Evolutionary conservation across 2,329 filamentous ascomycete species (phyloP), one percentile per base, ranked within the genome.

Genomic region (Stromatinia cepivora): DNA sequence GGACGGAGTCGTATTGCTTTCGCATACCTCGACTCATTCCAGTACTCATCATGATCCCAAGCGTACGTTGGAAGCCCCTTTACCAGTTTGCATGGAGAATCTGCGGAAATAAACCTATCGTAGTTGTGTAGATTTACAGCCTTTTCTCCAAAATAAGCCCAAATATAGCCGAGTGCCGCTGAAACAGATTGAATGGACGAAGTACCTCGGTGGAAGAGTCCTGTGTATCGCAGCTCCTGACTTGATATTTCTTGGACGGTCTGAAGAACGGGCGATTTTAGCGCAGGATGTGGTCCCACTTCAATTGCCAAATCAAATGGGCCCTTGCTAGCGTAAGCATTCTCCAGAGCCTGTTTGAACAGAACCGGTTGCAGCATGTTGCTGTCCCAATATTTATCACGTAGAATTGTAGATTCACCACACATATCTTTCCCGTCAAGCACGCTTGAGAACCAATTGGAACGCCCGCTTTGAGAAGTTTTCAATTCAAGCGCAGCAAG

Each of bases 331-430:
- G 62, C 45, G n/a, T 66, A 45, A 22, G 73, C 69, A 46, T 6
- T 17, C 31, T 66, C 59, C 5, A 85, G 70, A 0, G 82, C 83
- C 7, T 76, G 73, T 11, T 78, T 73, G 70, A 83, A 85, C 4
- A 80, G 76, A 20, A 86, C 84, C 0, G 80, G 69, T 1, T 73
- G 72, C 0, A 75, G 68, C 73, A 86, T 75, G 66, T 86, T 86
- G 3, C 77, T 73, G 4, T 53, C 64, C 75, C 75, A 76, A 42
- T 76, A 76, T 11, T 22, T 25, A 8, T 62, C 71, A 1, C 52
- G 54, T 7, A 75, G 64, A 31, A 63, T 62, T 48, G 70, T 28
- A 53, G 7, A 2, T 34, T 42, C 8, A 17, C 31, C 42, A n/a
- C n/a, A n/a, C 63, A 42, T 45, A 31, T 22, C 17, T 34, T 56